A percentile compares a stretch with the other conserved stretches of the same genome.
Conservation (phyloP, 208 protist species). For the Wallacemonas sp. region DNA sequence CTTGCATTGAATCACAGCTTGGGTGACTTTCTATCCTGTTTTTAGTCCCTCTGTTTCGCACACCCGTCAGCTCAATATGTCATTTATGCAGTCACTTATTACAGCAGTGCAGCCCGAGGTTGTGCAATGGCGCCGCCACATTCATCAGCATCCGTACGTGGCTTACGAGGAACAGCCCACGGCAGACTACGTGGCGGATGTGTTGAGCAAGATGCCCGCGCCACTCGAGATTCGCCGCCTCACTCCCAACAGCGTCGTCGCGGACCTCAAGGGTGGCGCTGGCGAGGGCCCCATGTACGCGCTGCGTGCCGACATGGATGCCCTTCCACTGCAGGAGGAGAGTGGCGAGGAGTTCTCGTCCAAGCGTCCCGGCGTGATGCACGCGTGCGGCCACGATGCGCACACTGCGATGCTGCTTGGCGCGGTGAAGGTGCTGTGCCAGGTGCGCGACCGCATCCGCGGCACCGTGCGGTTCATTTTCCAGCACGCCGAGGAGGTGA, state of each 20-base stretch:
- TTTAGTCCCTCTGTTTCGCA: too few relatives aligned
- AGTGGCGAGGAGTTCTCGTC: constrained; percentile 45
- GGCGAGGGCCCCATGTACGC: constrained; percentile 47
- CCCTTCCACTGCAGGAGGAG: constrained; percentile 43
- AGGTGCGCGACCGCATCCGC: constrained; percentile 34
- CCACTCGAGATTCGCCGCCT: constrained; percentile 45
- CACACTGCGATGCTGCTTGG: constrained; percentile 55
- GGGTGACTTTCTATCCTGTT: background rate
- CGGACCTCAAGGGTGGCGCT: constrained; percentile 42
- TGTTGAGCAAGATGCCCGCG: constrained; percentile 33
- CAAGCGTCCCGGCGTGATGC: constrained; percentile 46
- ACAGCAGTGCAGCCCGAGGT: constrained; percentile 33
- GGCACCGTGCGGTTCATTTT: constrained; percentile 56
- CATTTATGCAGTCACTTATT: constrained; percentile 42
- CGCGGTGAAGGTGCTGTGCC: constrained; percentile 53
- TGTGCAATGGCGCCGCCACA: constrained; percentile 60
- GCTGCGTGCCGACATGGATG: constrained; percentile 52
- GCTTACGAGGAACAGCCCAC: constrained; percentile 46
- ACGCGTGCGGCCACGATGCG: constrained; percentile 49
- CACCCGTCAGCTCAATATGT: too few relatives aligned
- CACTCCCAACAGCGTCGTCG: constrained; percentile 45
- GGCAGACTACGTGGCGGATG: constrained; percentile 43
- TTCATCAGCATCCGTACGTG: constrained; percentile 50
- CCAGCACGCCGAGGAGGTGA: constrained; percentile 54
- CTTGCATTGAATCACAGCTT: background rate